Conservation (phyloP, 2,329 filamentous ascomycete genomes). For the Remersonia thermophila region DNA sequence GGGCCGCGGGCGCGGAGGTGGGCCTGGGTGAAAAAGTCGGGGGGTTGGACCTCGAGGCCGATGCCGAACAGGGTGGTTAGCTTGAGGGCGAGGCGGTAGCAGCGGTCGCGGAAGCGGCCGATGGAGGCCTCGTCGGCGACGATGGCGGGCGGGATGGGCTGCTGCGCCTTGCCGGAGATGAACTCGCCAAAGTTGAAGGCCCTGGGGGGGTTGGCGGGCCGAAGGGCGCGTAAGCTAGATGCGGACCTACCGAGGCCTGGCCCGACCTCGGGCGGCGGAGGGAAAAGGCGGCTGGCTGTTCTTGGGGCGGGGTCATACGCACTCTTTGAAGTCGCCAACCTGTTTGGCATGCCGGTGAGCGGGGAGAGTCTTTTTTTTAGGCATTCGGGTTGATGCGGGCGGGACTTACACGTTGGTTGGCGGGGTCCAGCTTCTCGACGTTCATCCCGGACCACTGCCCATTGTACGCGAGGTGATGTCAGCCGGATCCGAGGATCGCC, state of each 20-base stretch:
- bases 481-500: neutral
- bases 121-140: slow-evolving; percentile 47
- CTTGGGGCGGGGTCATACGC: no score
- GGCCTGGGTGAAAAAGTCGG: slow-evolving; percentile 42
- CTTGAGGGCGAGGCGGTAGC: slow-evolving; percentile 58
- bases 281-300: no score
- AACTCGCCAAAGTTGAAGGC: slow-evolving; percentile 89
- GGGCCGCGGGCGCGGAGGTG: slow-evolving; percentile 32
- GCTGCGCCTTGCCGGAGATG: slow-evolving; percentile 52
- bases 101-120: slow-evolving; percentile 54
- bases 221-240: no score
- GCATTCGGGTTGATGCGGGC: no score
- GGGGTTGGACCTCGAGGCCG: slow-evolving; percentile 50
- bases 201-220: slow-evolving; percentile 36
- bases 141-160: slow-evolving; percentile 61
- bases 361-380: slow-evolving; percentile 2
- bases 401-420: slow-evolving; percentile 56
- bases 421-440: slow-evolving; percentile 75
- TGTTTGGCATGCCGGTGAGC: no score
- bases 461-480: neutral
- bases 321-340: slow-evolving; percentile 86
- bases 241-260: no score
- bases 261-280: no score
- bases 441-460: slow-evolving; percentile 77
- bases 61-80: slow-evolving; percentile 67